Conservation (phyloP, 495 filamentous ascomycete genomes). For the Trichoderma erinaceum region DNA sequence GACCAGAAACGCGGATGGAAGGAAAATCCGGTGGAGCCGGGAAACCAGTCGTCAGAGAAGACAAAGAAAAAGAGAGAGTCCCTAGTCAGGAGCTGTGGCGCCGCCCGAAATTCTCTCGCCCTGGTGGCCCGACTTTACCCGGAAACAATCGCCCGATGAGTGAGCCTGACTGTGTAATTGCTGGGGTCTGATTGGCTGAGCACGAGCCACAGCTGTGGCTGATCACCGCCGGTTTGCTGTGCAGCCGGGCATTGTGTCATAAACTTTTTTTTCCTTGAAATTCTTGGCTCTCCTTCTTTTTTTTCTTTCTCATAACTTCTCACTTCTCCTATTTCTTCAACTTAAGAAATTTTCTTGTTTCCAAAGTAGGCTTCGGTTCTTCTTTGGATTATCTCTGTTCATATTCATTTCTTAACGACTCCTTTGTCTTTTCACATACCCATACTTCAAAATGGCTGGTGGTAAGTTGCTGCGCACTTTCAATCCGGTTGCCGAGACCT, state of each 20-base stretch:
- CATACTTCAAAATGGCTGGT: slow-evolving; percentile 35
- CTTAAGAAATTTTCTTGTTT: slow-evolving; percentile 35
- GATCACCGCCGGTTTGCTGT: slow-evolving; percentile 2
- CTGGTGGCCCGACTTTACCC: slow-evolving; percentile 11
- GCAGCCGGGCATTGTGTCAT: slow-evolving; percentile 20
- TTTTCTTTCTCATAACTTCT: slow-evolving; percentile 21
- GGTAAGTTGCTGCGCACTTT: slow-evolving; percentile 31
- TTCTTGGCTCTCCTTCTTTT: slow-evolving; percentile 27
- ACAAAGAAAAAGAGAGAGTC: neutral
- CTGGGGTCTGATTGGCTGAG: slow-evolving; percentile 33
- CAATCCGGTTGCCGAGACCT: slow-evolving; percentile 9
- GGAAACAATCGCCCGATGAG: neutral
- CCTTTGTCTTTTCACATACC: slow-evolving; percentile 18
- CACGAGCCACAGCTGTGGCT: slow-evolving; percentile 15
- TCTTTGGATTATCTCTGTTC: slow-evolving; percentile 22
- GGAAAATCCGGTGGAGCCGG: slow-evolving; percentile 2
- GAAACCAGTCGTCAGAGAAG: neutral
- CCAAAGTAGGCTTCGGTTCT: slow-evolving; percentile 37
- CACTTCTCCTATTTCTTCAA: slow-evolving; percentile 19
- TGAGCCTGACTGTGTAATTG: slow-evolving; percentile 15
- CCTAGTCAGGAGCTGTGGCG: neutral
- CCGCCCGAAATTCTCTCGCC: neutral
- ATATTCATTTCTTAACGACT: slow-evolving; percentile 19
- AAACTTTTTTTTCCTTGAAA: slow-evolving; percentile 31
- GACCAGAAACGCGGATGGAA: neutral